A percentile compares a stretch with the other conserved stretches of the same genome.
Evolutionary conservation across 2,329 filamentous ascomycete species (phyloP).

Genomic region (Mycogone perniciosa): DNA sequence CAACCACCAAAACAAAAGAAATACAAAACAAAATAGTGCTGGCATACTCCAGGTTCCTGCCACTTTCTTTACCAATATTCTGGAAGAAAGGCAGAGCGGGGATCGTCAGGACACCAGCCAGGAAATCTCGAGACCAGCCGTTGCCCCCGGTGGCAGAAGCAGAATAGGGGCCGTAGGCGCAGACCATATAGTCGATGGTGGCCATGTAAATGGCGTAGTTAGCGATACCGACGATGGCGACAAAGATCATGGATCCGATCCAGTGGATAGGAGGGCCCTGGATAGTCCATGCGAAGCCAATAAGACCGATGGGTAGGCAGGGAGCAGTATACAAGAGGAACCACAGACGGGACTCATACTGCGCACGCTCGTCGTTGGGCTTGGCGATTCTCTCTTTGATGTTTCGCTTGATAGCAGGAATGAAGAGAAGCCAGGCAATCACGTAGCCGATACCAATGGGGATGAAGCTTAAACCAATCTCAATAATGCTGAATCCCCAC

Average conservation of each 20-base stretch:
- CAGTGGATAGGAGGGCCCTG: slow-evolving; percentile 59
- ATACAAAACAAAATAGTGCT: slow-evolving; percentile 59
- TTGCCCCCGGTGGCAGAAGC: slow-evolving; percentile 72
- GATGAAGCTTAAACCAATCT: slow-evolving; percentile 56
- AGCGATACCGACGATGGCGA: slow-evolving; percentile 61
- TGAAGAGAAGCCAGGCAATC: slow-evolving; percentile 53
- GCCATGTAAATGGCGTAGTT: slow-evolving; percentile 72
- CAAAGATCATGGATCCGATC: slow-evolving; percentile 62
- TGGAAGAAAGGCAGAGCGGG: slow-evolving; percentile 59
- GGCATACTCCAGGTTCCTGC: slow-evolving; percentile 51
- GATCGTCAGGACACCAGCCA: slow-evolving; percentile 65
- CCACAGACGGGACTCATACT: slow-evolving; percentile 63
- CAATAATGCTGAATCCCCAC: slow-evolving; percentile 55
- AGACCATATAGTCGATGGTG: slow-evolving; percentile 72
- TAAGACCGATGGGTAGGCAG: slow-evolving; percentile 58
- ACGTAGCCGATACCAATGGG: slow-evolving; percentile 62
- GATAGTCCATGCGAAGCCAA: slow-evolving; percentile 64
- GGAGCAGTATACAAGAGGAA: slow-evolving; percentile 58
- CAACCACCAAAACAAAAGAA: slow-evolving; percentile 52
- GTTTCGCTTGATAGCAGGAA: slow-evolving; percentile 51
- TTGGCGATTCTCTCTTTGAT: slow-evolving; percentile 44
- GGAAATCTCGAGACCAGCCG: slow-evolving; percentile 65
- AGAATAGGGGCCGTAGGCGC: slow-evolving; percentile 65
- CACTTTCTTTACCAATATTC: slow-evolving; percentile 44
- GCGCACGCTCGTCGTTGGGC: slow-evolving; percentile 50